phyloP scores from a whole-genome alignment of 345 rosid species.

The Acer campestre region DNA sequence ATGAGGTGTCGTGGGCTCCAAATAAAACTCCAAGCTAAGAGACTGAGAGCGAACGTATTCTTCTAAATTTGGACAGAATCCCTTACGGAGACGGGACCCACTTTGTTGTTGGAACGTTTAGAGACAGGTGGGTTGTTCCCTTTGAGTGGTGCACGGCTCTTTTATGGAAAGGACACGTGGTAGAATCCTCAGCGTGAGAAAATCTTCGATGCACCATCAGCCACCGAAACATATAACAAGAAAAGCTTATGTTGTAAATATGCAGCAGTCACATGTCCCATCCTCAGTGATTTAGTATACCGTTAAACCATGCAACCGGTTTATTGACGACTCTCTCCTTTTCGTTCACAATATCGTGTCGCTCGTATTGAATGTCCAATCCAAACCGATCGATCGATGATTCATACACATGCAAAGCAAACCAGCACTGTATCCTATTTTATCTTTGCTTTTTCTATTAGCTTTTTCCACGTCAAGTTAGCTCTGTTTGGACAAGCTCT shows the following conservation, averaged over 20 bases:
- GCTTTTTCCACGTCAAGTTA: not conserved
- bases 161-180: constrained; percentile 37
- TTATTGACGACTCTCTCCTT: no score
- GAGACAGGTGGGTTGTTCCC: constrained; percentile 55
- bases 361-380: not conserved
- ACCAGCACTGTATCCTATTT: not conserved
- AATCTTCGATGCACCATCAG: no score
- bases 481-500: not conserved
- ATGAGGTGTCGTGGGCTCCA: not conserved
- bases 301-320: no score
- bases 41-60: constrained; percentile 26
- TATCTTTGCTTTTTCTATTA: no score
- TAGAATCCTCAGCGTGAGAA: not conserved
- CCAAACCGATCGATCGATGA: no score
- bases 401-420: not conserved
- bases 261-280: no score
- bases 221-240: no score
- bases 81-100: constrained; percentile 29
- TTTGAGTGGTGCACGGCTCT: constrained; percentile 48
- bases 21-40: not conserved
- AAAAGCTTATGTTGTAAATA: no score
- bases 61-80: constrained; percentile 41
- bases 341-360: no score
- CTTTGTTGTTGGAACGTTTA: constrained; percentile 44
- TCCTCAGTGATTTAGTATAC: no score